A percentile compares a stretch with the other conserved stretches of the same genome.
Conservation (phyloP, 1,284 basidiomycete genomes). For the Vanrija humicola region DNA sequence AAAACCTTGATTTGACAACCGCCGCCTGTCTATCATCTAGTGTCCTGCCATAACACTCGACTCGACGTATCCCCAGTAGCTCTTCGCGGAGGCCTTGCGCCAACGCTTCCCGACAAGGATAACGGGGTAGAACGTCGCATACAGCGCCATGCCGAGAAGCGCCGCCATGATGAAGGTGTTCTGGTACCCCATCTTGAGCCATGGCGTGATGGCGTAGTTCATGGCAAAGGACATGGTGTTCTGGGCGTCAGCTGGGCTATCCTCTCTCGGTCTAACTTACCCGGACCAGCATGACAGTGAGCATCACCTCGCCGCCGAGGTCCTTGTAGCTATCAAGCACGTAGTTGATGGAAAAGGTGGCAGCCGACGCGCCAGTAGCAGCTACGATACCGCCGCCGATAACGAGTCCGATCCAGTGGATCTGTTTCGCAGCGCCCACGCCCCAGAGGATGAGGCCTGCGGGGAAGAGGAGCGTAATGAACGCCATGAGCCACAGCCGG, state of each 20-base stretch:
- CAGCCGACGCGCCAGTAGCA: slow-evolving; percentile 18
- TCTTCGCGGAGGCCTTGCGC: slow-evolving; percentile 3
- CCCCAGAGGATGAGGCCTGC: slow-evolving; percentile 28
- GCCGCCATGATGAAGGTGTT: slow-evolving; percentile 22
- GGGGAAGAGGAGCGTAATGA: slow-evolving; percentile 22
- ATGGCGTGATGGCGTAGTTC: slow-evolving; percentile 24
- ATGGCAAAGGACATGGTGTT: slow-evolving; percentile 17
- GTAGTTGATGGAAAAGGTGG: slow-evolving; percentile 27
- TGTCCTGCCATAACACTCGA: slow-evolving; percentile 7
- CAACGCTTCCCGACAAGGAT: slow-evolving; percentile 18
- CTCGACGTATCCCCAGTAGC: slow-evolving; percentile 22
- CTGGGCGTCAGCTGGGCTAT: background rate
- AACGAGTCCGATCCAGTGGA: slow-evolving; percentile 27
- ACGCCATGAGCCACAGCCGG: slow-evolving; percentile 22
- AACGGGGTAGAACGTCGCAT: slow-evolving; percentile 16
- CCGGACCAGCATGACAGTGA: slow-evolving; percentile 23
- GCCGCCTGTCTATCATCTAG: no score
- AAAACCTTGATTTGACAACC: no score
- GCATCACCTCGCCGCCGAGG: slow-evolving; percentile 23
- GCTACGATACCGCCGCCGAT: slow-evolving; percentile 20
- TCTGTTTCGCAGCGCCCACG: slow-evolving; percentile 20
- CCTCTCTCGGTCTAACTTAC: background rate
- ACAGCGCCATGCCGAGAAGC: slow-evolving; percentile 15
- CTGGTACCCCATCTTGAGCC: slow-evolving; percentile 20
- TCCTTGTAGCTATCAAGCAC: slow-evolving; percentile 31